These are phyloP conservation scores for Candida caryicola DNA, from an alignment of 805 yeast species.

Conservation along the genomic window DNA sequence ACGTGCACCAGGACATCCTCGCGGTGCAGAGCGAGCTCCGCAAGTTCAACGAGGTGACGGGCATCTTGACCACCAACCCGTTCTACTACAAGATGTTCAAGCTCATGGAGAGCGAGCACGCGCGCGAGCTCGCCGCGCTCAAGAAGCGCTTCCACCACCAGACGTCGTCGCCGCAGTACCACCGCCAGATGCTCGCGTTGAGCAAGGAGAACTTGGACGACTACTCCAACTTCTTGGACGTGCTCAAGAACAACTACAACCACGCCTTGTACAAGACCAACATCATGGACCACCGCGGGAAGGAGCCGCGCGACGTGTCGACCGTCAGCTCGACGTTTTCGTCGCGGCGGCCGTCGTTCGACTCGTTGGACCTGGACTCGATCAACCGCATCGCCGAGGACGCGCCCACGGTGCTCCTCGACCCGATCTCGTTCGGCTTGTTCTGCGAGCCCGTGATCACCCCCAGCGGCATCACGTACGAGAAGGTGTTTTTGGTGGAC, in stretches of 20 bases:
- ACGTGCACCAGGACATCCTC: slow-evolving; percentile 22
- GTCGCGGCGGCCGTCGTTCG: neutral
- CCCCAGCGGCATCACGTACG: slow-evolving; percentile 18
- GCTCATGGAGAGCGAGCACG: slow-evolving; percentile 21
- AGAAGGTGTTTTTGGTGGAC: slow-evolving; percentile 9
- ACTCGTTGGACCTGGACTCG: neutral
- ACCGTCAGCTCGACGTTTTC: neutral
- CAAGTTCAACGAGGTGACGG: slow-evolving; percentile 20
- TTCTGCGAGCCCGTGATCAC: slow-evolving; percentile 18
- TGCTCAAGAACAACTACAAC: slow-evolving; percentile 23
- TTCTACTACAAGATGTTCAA: slow-evolving; percentile 22
- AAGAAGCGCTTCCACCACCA: slow-evolving; percentile 13
- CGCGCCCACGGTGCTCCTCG: slow-evolving; percentile 14
- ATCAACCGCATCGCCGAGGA: slow-evolving; percentile 10
- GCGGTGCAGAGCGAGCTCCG: slow-evolving; percentile 20
- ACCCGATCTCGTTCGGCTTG: slow-evolving; percentile 15
- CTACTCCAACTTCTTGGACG: slow-evolving; percentile 17
- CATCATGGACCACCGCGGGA: slow-evolving; percentile 9
- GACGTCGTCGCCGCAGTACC: slow-evolving; percentile 10
- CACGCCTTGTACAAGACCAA: slow-evolving; percentile 20
- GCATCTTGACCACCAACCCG: slow-evolving; percentile 15
- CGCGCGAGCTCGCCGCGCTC: slow-evolving; percentile 12
- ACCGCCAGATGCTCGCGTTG: slow-evolving; percentile 14
- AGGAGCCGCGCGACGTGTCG: neutral
- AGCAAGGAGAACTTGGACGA: slow-evolving; percentile 21